Percentiles rank a stretch among this genome's conserved stretches.
phyloP scores from a whole-genome alignment of 331 rosid species.

The Quercus lobata region DNA sequence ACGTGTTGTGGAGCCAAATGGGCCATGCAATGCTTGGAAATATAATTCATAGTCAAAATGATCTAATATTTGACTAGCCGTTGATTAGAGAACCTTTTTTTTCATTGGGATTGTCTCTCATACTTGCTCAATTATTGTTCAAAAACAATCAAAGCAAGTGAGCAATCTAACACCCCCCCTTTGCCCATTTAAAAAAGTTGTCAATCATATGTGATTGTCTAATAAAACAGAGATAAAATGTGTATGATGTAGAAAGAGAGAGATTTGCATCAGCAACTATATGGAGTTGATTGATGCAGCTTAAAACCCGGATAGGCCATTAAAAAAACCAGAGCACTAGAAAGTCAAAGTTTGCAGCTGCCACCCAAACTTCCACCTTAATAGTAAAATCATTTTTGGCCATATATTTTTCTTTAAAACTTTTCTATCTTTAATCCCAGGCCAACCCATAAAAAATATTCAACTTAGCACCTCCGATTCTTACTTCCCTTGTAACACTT shows the following conservation, averaged over 20 bases:
- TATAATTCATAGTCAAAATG: slow-evolving; percentile 7
- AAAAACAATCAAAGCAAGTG: background rate
- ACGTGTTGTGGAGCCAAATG: slow-evolving; percentile 14
- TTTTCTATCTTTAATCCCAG: background rate
- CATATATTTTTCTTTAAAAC: background rate
- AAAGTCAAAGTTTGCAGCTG: background rate
- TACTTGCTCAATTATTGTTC: slow-evolving; percentile 34
- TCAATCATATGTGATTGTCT: background rate
- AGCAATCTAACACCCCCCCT: background rate
- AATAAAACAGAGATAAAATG: background rate
- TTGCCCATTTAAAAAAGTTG: background rate
- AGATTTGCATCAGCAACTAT: background rate
- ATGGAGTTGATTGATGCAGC: background rate
- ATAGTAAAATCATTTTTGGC: background rate
- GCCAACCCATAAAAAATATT: background rate
- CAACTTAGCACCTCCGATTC: too few relatives aligned
- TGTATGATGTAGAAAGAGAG: background rate
- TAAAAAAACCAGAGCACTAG: background rate
- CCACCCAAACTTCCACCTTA: background rate
- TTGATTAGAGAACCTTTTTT: slow-evolving; percentile 2
- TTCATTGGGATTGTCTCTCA: slow-evolving; percentile 8
- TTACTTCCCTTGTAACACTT: background rate
- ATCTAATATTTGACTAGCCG: background rate
- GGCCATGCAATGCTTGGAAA: slow-evolving; percentile 17
- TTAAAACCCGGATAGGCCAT: background rate